Percentiles rank a stretch among this genome's conserved stretches.
Conservation (phyloP, 805 yeast genomes). For the Wickerhamomyces chambardii region DNA sequence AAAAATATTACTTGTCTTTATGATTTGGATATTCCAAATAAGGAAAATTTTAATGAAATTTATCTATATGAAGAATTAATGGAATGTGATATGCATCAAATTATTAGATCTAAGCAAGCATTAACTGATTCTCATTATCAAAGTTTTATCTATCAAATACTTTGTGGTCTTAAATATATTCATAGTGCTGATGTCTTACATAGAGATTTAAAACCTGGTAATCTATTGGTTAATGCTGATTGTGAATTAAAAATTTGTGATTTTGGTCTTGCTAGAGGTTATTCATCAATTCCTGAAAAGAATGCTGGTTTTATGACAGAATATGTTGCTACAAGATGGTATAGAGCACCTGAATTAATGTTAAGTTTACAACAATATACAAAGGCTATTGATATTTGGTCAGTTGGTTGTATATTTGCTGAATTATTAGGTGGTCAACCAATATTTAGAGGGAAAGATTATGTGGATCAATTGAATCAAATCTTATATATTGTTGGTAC, state of each 20-base stretch:
- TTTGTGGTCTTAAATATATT: slow-evolving; percentile 84
- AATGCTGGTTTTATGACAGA: slow-evolving; percentile 94
- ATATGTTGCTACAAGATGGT: slow-evolving; percentile 98
- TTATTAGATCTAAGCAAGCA: slow-evolving; percentile 88
- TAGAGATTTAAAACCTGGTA: slow-evolving; percentile 92
- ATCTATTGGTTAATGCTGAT: slow-evolving; percentile 87
- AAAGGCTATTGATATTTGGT: slow-evolving; percentile 96
- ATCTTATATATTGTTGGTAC: slow-evolving; percentile 87
- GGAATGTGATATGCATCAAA: slow-evolving; percentile 99
- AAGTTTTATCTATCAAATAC: slow-evolving; percentile 81
- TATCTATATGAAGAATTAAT: slow-evolving; percentile 92
- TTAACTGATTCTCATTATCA: slow-evolving; percentile 94
- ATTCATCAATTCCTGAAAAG: slow-evolving; percentile 69
- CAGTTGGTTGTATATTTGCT: slow-evolving; percentile 95
- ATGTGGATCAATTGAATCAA: slow-evolving; percentile 89
- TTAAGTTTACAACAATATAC: slow-evolving; percentile 90
- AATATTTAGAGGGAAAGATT: slow-evolving; percentile 90
- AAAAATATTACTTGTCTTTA: slow-evolving; percentile 93
- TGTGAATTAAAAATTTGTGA: slow-evolving; percentile 96
- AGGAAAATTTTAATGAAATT: slow-evolving; percentile 77
- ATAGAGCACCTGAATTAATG: slow-evolving; percentile 97
- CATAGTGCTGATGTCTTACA: slow-evolving; percentile 92
- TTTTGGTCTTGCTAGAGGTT: slow-evolving; percentile 93
- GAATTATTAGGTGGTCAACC: slow-evolving; percentile 90
- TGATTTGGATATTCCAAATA: slow-evolving; percentile 78